Conservation (phyloP, 2,329 filamentous ascomycete species). For the Sarocladiaceae sp. region DNA sequence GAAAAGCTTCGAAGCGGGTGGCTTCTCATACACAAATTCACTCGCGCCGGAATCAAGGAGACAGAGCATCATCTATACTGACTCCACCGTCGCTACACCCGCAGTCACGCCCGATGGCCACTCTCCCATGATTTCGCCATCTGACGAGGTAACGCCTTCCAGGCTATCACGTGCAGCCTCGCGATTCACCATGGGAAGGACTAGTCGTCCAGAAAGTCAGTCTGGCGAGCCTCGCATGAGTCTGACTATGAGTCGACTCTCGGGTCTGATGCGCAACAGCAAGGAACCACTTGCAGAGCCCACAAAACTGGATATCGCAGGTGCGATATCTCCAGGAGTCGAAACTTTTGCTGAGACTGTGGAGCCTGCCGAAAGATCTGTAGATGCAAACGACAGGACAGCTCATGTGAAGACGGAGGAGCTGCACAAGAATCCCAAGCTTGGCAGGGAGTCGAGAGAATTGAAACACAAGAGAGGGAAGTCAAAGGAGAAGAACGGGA, state of each 20-base stretch:
- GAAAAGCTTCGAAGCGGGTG: conserved; percentile 43
- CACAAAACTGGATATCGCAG: conserved; percentile 19
- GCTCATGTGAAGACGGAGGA: conserved; percentile 17
- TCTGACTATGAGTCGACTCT: conserved; percentile 52
- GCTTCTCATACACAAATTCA: conserved; percentile 30
- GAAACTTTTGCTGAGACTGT: neutral
- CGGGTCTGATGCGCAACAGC: conserved; percentile 46
- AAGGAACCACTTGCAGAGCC: conserved; percentile 26
- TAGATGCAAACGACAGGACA: neutral
- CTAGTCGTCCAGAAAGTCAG: conserved; percentile 55
- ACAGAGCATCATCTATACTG: conserved; percentile 46
- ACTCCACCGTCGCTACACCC: conserved; percentile 36
- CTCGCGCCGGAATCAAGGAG: conserved; percentile 37
- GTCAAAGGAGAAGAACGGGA: conserved; percentile 28
- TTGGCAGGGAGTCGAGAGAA: conserved; percentile 21
- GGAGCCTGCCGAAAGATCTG: neutral
- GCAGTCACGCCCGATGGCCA: conserved; percentile 29
- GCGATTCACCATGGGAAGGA: conserved; percentile 43
- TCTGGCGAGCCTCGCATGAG: conserved; percentile 55
- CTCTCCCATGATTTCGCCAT: conserved; percentile 37
- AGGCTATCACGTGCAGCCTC: conserved; percentile 55
- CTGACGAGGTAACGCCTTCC: conserved; percentile 50
- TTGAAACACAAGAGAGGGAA: conserved; percentile 29
- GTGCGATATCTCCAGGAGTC: neutral
- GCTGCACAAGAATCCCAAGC: conserved; percentile 11